phyloP scores from a whole-genome alignment of 1,139 yeast genomes.

The Taphrina pruni region DNA sequence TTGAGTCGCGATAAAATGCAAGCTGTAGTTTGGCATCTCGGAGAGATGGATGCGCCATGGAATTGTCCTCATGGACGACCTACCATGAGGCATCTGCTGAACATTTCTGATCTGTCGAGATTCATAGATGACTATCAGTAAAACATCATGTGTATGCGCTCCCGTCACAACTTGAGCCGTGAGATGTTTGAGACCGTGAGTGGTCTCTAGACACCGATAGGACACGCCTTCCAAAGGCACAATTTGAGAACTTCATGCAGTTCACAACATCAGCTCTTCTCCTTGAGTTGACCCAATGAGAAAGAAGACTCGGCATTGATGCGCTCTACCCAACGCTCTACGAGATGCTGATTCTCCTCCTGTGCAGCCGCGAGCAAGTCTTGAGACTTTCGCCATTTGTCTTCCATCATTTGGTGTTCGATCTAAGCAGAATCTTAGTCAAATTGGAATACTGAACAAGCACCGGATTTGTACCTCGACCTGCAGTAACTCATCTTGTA shows the following conservation, averaged over 20 bases:
- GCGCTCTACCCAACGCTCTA: slow-evolving; percentile 33
- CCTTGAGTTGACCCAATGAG: slow-evolving; percentile 2
- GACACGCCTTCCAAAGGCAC: no score
- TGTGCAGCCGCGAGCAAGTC: not conserved
- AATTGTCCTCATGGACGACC: slow-evolving; percentile 99
- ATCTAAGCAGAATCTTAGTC: not conserved
- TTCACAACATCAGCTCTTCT: not conserved
- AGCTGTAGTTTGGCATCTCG: slow-evolving; percentile 68
- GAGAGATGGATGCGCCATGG: slow-evolving; percentile 85
- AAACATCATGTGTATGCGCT: not conserved
- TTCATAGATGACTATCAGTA: slow-evolving; percentile 18
- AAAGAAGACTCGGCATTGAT: slow-evolving; percentile 20
- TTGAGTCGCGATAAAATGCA: slow-evolving; percentile 66
- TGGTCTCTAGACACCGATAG: no score
- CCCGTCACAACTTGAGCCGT: not conserved
- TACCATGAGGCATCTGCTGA: slow-evolving; percentile 86
- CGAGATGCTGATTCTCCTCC: slow-evolving; percentile 16
- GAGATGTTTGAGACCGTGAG: not conserved
- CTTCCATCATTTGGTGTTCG: slow-evolving; percentile 10
- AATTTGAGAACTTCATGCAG: no score
- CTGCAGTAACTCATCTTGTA: slow-evolving; percentile 32
- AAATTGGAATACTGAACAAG: not conserved
- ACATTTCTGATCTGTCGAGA: slow-evolving; percentile 51
- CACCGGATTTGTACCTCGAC: slow-evolving; percentile 8
- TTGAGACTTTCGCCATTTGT: slow-evolving; percentile 6